Conservation (phyloP, 768 basidiomycete genomes). For the Leccinum ochraceum region DNA sequence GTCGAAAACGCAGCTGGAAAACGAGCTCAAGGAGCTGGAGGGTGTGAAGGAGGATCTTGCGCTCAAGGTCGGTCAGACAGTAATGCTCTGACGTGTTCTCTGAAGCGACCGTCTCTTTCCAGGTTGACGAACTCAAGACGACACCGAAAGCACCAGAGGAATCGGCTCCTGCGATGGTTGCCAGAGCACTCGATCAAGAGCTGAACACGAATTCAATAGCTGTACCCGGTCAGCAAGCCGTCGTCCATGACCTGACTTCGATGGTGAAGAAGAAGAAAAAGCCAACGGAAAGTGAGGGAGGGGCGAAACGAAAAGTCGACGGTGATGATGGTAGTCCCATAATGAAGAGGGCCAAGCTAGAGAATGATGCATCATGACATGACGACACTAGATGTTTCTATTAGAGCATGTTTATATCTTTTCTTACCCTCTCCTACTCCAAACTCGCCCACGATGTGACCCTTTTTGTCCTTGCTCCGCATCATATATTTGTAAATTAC, state of each 20-base stretch:
- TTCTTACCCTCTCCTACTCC: constrained; percentile 69
- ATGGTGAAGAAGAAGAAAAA: constrained; percentile 88
- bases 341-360: constrained; percentile 66
- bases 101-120: neutral
- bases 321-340: constrained; percentile 47
- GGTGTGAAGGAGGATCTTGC: constrained; percentile 80
- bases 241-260: constrained; percentile 80
- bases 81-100: neutral
- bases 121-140: constrained; percentile 92
- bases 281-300: constrained; percentile 37
- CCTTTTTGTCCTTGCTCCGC: constrained; percentile 67
- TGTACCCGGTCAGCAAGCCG: constrained; percentile 35
- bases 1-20: constrained; percentile 71
- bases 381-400: constrained; percentile 17
- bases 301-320: constrained; percentile 72
- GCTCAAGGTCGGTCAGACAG: constrained; percentile 58
- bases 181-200: constrained; percentile 70
- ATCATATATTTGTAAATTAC: constrained; percentile 97
- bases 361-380: constrained; percentile 31
- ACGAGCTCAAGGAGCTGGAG: constrained; percentile 76
- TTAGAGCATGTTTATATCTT: constrained; percentile 63
- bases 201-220: constrained; percentile 49
- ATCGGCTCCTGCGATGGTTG: constrained; percentile 70
- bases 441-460: constrained; percentile 89
- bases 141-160: constrained; percentile 61